Evolutionary conservation across 768 basidiomycete species (phyloP), one percentile per base, ranked within the genome.

Genomic region (Macrolepiota dolichaula): DNA sequence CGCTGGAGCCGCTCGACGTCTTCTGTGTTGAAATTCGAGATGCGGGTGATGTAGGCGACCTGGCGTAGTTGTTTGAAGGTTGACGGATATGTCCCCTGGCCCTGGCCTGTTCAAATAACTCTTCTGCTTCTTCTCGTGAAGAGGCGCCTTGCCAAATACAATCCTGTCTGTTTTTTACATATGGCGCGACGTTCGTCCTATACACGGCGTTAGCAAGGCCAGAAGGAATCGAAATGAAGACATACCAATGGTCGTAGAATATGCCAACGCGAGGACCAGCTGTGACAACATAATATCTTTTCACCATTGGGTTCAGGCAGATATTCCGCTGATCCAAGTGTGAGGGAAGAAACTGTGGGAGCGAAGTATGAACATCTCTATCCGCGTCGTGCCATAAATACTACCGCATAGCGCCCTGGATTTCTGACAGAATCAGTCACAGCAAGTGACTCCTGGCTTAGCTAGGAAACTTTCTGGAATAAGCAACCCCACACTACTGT

Each of bases 111-210:
- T 63, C 51, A 65, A 77, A 79, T 49, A 66, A 68, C 5, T 65
- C 63, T 22, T 47, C 37, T 0, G 84, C 84, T 62, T 83, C 77
- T 29, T 72, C 77, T 62, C 77, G 65, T 2, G 78, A 73, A 2
- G 61, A 9, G 64, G 81, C 85, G 49, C 79, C 72, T 61, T 85
- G 76, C 64, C 76, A 68, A 5, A 79, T 62, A 2, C 80, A 69
- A 36, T 76, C 77, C 9, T 78, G 71, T 10, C 84, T 74, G 3
- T 77, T 73, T 55, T 65, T 76, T 11, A 81, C 78, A 55, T 79
- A 72, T 7, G 78, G 75, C 0, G 70, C 73, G 17, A 74, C 77
- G 65, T 82, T 77, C 10, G 77, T 67, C 85, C 84, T 85, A 17
- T 15, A 13, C 25, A n/a, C 22, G 35, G n/a, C 17, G 15, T 25